A percentile compares a stretch with the other conserved stretches of the same genome.
phyloP scores from a whole-genome alignment of 495 filamentous ascomycete species.

The Talaromyces thailandensis region DNA sequence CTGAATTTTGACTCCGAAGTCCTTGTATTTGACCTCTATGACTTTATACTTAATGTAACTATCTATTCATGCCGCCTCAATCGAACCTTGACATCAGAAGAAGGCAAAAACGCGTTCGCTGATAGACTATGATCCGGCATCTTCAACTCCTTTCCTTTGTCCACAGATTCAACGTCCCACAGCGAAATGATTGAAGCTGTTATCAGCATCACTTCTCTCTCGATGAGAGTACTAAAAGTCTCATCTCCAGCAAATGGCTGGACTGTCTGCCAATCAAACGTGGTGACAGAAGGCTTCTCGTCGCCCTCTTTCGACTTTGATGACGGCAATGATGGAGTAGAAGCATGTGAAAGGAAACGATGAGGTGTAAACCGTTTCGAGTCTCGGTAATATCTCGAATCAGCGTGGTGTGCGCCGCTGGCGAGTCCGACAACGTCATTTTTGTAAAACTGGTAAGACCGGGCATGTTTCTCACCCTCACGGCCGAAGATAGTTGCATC shows the following conservation, averaged over 20 bases:
- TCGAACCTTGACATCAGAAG: constrained; percentile 26
- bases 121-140: constrained; percentile 25
- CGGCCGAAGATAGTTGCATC: constrained; percentile 16
- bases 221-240: constrained; percentile 25
- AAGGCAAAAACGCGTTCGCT: constrained; percentile 28
- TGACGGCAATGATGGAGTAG: neutral
- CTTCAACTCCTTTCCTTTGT: constrained; percentile 12
- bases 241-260: constrained; percentile 36
- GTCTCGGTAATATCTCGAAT: constrained; percentile 38
- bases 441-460: constrained; percentile 35
- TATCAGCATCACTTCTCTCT: constrained; percentile 39
- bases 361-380: constrained; percentile 43
- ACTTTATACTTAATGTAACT: neutral
- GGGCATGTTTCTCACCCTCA: constrained; percentile 16
- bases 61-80: constrained; percentile 13
- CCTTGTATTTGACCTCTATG: neutral
- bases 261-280: constrained; percentile 32
- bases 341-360: constrained; percentile 29
- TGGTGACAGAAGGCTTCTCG: constrained; percentile 25
- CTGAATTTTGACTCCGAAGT: constrained; percentile 28
- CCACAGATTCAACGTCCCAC: constrained; percentile 42
- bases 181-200: constrained; percentile 37
- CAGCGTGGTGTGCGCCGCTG: constrained; percentile 39
- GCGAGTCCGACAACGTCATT: constrained; percentile 40
- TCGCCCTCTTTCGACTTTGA: constrained; percentile 18